These are phyloP conservation scores for Mortierella sp. DNA, from an alignment of 371 early-diverging fungal genomes.

Conservation along the genomic window DNA sequence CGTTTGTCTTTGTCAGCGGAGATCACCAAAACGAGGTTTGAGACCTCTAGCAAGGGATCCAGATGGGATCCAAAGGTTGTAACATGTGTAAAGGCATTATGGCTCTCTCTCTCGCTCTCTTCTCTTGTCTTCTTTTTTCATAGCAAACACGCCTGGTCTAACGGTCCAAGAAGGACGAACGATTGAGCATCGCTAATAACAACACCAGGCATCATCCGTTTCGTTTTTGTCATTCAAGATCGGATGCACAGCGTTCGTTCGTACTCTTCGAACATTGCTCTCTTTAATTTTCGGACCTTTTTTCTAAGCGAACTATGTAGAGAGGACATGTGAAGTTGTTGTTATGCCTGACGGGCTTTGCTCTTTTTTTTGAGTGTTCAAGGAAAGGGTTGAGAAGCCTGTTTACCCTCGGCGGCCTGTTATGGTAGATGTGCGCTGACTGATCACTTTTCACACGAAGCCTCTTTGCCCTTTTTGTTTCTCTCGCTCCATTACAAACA, in stretches of 20 bases:
- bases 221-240: not conserved
- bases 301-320: not conserved
- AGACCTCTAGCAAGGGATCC: not conserved
- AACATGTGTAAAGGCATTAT: constrained; percentile 3
- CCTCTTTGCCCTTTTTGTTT: not conserved
- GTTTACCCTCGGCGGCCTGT: not conserved
- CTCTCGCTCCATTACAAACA: not conserved
- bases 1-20: constrained; percentile 2
- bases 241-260: constrained; percentile 8
- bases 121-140: not conserved
- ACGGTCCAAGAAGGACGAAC: too few relatives aligned
- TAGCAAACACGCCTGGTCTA: not conserved
- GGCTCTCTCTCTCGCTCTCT: not conserved
- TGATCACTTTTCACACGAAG: constrained; percentile 12
- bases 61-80: not conserved
- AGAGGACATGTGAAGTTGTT: not conserved
- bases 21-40: not conserved
- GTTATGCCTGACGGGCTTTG: not conserved
- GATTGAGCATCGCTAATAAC: not conserved
- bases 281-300: constrained; percentile 5
- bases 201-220: not conserved
- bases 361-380: not conserved
- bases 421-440: constrained; percentile 4
- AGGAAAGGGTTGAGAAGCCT: not conserved
- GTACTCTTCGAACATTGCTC: not conserved